Conservation (phyloP, 2,329 filamentous ascomycete species). For the Plectosphaerella cucumerina region DNA sequence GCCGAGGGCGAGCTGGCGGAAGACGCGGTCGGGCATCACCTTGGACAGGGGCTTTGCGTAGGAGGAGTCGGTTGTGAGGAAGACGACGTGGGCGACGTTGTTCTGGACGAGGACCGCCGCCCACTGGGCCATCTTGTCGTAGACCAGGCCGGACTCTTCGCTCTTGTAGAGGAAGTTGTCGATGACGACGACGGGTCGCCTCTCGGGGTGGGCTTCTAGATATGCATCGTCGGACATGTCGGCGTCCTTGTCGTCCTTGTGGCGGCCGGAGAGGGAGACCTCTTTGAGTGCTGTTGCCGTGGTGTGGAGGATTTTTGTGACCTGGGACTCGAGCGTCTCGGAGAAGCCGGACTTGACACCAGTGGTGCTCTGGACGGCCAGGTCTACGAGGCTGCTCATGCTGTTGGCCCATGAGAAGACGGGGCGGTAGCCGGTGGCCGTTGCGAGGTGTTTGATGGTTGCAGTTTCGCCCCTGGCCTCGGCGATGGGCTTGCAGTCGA, state of each 20-base stretch:
- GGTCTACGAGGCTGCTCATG: conserved; percentile 84
- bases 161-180: conserved; percentile 88
- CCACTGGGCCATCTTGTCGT: conserved; percentile 84
- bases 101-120: conserved; percentile 79
- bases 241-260: conserved; percentile 69
- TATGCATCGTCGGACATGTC: conserved; percentile 78
- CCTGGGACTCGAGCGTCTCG: conserved; percentile 83
- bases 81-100: conserved; percentile 90
- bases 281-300: conserved; percentile 74
- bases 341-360: conserved; percentile 93
- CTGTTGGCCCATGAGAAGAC: conserved; percentile 97
- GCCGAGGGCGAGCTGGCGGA: conserved; percentile 78
- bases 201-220: conserved; percentile 83
- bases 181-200: conserved; percentile 77
- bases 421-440: conserved; percentile 83
- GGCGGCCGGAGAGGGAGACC: conserved; percentile 66
- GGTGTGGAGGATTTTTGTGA: conserved; percentile 85
- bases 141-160: conserved; percentile 61
- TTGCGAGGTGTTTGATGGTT: conserved; percentile 77
- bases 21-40: conserved; percentile 85
- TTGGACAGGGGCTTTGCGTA: conserved; percentile 85
- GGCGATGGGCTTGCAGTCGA: conserved; percentile 91
- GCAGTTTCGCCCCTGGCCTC: conserved; percentile 84
- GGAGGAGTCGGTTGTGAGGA: conserved; percentile 84
- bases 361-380: conserved; percentile 89